Conservation (phyloP, 129 eudicot species). For the Smallanthus sonchifolius region DNA sequence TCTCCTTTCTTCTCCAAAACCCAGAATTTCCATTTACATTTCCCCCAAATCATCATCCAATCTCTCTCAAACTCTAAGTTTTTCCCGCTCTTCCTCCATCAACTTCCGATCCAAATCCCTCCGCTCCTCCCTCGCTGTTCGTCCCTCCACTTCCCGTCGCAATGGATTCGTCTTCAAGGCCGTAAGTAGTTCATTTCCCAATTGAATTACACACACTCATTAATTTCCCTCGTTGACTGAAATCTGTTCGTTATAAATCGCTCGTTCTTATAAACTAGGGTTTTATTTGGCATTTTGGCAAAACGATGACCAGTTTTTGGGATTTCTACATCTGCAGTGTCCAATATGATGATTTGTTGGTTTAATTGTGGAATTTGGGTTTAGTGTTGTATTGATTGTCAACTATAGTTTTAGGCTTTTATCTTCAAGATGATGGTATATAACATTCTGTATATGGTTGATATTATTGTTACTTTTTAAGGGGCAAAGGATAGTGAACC, state of each 20-base stretch:
- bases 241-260: not conserved
- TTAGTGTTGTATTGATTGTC: not conserved
- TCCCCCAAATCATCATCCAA: constrained; percentile 35
- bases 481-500: no score
- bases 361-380: not conserved
- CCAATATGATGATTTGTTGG: not conserved
- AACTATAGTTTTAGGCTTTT: no score
- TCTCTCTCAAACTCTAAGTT: constrained; percentile 37
- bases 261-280: no score
- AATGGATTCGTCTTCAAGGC: constrained; percentile 53
- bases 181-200: constrained; percentile 37
- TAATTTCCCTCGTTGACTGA: not conserved
- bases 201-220: not conserved
- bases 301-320: no score
- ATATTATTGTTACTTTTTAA: no score
- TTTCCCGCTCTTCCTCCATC: constrained; percentile 41
- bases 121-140: constrained; percentile 34
- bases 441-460: no score
- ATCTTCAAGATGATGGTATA: no score
- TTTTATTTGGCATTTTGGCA: no score
- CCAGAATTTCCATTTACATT: constrained; percentile 37
- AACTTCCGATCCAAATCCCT: constrained; percentile 30
- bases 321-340: not conserved
- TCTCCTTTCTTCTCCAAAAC: constrained; percentile 42
- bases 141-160: constrained; percentile 37